Conservation (phyloP, 306 rosid species). For the Trichosanthes truncata region DNA sequence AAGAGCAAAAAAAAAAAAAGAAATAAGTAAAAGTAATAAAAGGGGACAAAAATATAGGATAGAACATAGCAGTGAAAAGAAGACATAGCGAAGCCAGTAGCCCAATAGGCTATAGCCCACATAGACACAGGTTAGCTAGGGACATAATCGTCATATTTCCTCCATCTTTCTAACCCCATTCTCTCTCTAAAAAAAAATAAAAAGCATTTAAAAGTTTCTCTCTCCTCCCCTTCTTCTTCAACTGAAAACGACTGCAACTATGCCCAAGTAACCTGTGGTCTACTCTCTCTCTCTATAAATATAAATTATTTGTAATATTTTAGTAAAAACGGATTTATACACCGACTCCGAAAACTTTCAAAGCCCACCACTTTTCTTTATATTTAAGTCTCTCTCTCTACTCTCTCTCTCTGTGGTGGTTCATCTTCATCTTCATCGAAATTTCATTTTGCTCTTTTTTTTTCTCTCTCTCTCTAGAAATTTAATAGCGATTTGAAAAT, state of each 20-base stretch:
- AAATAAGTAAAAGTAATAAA: neutral
- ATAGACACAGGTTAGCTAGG: neutral
- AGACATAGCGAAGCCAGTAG: neutral
- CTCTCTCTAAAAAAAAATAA: neutral
- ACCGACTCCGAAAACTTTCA: slow-evolving; percentile 47
- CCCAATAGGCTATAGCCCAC: too few relatives aligned
- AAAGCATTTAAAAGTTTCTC: neutral
- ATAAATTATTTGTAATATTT: neutral
- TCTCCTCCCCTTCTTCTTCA: slow-evolving; percentile 30
- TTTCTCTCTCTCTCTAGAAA: neutral
- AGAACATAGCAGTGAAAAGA: neutral
- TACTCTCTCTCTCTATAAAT: slow-evolving; percentile 25
- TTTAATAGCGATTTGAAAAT: too few relatives aligned
- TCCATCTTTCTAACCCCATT: neutral
- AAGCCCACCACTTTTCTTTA: slow-evolving; percentile 11
- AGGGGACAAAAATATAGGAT: neutral
- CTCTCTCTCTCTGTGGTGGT: slow-evolving; percentile 8
- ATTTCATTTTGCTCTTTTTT: neutral
- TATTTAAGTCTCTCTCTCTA: slow-evolving; percentile 25
- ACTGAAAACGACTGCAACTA: slow-evolving; percentile 87
- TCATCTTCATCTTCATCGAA: neutral
- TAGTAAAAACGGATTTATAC: slow-evolving; percentile 17
- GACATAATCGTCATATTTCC: neutral
- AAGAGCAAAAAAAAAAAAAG: too few relatives aligned
- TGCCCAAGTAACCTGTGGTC: slow-evolving; percentile 63